Base-by-base conservation (phyloP, 768 basidiomycete genomes). In the Termitomyces sp. region DNA sequence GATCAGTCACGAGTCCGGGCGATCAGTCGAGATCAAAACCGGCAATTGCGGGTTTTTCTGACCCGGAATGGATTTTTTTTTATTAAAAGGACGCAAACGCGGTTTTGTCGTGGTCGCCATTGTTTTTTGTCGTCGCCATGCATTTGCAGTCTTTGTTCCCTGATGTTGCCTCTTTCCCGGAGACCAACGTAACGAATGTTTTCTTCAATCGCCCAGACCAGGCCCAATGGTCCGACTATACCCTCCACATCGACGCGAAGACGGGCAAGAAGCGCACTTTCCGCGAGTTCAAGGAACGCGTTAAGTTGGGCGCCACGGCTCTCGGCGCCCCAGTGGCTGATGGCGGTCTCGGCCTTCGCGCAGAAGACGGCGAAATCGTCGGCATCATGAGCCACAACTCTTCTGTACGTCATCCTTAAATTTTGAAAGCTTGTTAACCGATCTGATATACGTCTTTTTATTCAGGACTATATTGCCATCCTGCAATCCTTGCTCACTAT, bases 371-470 rank as follows among this genome's bases (percentile, higher is more conserved):
- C 0, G 84, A 87, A 51, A 79, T 88, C 22, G 74, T 89, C 19
- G 89, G 86, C 6, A 79, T 91, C 15, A 77, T 89, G 64, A 81
- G 80, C 66, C 77, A 85, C 45, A 91, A 90, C 64, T 84, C 79
- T 35, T 64, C 83, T 65, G 89, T 88, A 68, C 28, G 28, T 28
- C 28, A 0, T 28, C 7, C 28, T 28, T 28, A 5, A 3, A 28
- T 28, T 5, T 28, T n/a, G n/a, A 28, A 28, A 28, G 5, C 32
- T 43, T 49, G 17, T 37, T 28, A 22, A 41, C 30, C 26, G 37
- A 32, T 15, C n/a, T 35, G 24, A 52, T 8, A 32, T 21, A n/a
- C 11, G 46, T 54, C 9, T 12, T 15, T 32, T 10, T 28, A 7
- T 26, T 28, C 48, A 86, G 85, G 83, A 87, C n/a, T 85, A 74